A percentile compares a stretch with the other conserved stretches of the same genome.
Evolutionary conservation across 1,284 basidiomycete genomes (phyloP).

Genomic region (Cutaneotrichosporon daszewskae): DNA sequence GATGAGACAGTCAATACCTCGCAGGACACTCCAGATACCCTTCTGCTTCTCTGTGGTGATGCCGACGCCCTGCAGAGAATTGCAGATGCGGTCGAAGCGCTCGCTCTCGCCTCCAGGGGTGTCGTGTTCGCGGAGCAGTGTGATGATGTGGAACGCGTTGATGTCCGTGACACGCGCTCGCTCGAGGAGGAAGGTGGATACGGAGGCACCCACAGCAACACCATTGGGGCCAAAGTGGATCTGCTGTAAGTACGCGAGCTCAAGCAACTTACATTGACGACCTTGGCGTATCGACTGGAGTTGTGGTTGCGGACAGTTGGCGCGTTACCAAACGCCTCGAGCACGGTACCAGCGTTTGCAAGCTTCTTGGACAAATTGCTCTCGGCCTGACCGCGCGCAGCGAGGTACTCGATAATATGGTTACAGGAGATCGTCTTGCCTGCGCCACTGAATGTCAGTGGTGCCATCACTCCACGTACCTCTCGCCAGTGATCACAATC

Average conservation of each 20-base stretch:
- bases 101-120: slow-evolving; percentile 7
- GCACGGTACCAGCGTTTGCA: slow-evolving; percentile 11
- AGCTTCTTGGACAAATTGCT: slow-evolving; percentile 9
- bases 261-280: slow-evolving; percentile 12
- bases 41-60: slow-evolving; percentile 9
- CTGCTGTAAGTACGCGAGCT: slow-evolving; percentile 1
- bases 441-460: slow-evolving; percentile 8
- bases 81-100: slow-evolving; percentile 7
- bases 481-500: slow-evolving; percentile 19
- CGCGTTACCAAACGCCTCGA: slow-evolving; percentile 19
- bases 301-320: slow-evolving; percentile 18
- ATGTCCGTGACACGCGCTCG: slow-evolving; percentile 16
- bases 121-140: slow-evolving; percentile 8
- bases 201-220: slow-evolving; percentile 11
- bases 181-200: slow-evolving; percentile 19
- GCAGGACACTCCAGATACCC: slow-evolving; percentile 12
- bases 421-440: slow-evolving; percentile 19
- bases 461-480: slow-evolving; percentile 1
- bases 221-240: slow-evolving; percentile 11
- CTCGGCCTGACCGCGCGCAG: slow-evolving; percentile 9
- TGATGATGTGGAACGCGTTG: slow-evolving; percentile 18
- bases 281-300: slow-evolving; percentile 19
- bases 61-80: slow-evolving; percentile 8
- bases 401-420: slow-evolving; percentile 18
- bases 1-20: slow-evolving; percentile 14